A percentile compares a stretch with the other conserved stretches of the same genome.
Evolutionary conservation across 306 rosid genomes (phyloP).

Genomic region (Astragalus membranaceus): DNA sequence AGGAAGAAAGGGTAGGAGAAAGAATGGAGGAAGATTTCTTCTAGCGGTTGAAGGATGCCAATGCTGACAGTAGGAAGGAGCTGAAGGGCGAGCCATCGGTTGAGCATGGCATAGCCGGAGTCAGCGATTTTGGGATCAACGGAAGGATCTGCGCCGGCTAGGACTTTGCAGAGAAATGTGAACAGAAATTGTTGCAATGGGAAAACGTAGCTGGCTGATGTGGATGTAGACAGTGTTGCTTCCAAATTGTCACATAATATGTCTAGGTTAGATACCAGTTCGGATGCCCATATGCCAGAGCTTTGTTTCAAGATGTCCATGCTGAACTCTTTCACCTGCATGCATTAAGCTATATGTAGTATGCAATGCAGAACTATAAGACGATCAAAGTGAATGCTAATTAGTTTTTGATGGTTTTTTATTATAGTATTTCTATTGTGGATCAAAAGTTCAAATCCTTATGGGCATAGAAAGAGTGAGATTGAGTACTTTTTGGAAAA

Average conservation of each 20-base stretch:
- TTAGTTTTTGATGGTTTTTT: not conserved
- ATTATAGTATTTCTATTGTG: not conserved
- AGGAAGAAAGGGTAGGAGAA: constrained; percentile 65
- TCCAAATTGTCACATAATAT: constrained; percentile 56
- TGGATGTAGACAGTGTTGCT: constrained; percentile 31
- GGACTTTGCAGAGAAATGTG: constrained; percentile 48
- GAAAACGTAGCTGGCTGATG: constrained; percentile 25
- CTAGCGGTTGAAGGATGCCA: constrained; percentile 70
- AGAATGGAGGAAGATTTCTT: constrained; percentile 83
- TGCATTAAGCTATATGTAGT: not conserved
- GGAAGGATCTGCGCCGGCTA: constrained; percentile 62
- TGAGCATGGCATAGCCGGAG: constrained; percentile 48
- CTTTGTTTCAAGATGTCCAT: constrained; percentile 54
- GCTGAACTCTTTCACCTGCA: constrained; percentile 58
- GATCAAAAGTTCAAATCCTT: too few relatives aligned
- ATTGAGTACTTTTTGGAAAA: too few relatives aligned
- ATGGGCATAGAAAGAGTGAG: too few relatives aligned
- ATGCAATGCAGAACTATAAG: not conserved
- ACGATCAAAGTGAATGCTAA: not conserved
- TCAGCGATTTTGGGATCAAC: constrained; percentile 44
- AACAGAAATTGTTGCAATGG: constrained; percentile 56
- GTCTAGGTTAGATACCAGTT: constrained; percentile 42
- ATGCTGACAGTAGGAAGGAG: constrained; percentile 58
- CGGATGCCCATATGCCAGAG: constrained; percentile 62
- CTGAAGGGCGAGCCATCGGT: constrained; percentile 84